A percentile compares a stretch with the other conserved stretches of the same genome.
These are phyloP conservation scores for Castanospermum australe DNA, from an alignment of 306 rosid genomes.

Conservation along the genomic window DNA sequence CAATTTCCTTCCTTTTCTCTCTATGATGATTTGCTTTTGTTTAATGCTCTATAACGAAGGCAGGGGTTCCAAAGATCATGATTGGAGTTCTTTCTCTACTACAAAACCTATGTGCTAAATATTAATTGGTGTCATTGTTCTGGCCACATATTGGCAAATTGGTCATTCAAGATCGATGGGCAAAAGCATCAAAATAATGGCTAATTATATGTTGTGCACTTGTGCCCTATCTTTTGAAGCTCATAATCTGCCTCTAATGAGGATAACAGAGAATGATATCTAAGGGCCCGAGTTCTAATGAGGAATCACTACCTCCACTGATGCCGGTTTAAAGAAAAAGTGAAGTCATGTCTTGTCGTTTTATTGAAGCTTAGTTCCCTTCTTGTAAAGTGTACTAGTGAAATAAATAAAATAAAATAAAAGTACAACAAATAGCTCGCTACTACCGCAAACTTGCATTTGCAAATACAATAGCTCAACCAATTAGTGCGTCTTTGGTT, in stretches of 20 bases:
- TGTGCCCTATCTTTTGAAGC: neutral
- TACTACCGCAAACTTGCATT: no score
- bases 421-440: no score
- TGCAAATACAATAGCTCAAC: neutral
- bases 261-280: neutral
- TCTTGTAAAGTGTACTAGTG: no score
- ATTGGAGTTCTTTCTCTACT: neutral
- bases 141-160: neutral
- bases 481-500: no score
- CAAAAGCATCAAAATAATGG: neutral
- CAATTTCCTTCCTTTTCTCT: neutral
- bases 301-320: neutral
- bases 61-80: neutral
- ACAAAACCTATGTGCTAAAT: neutral
- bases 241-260: neutral
- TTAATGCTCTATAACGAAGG: neutral
- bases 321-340: neutral
- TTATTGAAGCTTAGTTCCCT: no score
- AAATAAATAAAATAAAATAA: no score
- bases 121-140: no score
- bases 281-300: neutral
- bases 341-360: neutral
- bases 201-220: neutral
- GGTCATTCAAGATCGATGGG: neutral
- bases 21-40: neutral